A percentile compares a stretch with the other conserved stretches of the same genome.
These are phyloP conservation scores for Plasmodiophora brassicae DNA, from an alignment of 208 protist species.

Conservation along the genomic window DNA sequence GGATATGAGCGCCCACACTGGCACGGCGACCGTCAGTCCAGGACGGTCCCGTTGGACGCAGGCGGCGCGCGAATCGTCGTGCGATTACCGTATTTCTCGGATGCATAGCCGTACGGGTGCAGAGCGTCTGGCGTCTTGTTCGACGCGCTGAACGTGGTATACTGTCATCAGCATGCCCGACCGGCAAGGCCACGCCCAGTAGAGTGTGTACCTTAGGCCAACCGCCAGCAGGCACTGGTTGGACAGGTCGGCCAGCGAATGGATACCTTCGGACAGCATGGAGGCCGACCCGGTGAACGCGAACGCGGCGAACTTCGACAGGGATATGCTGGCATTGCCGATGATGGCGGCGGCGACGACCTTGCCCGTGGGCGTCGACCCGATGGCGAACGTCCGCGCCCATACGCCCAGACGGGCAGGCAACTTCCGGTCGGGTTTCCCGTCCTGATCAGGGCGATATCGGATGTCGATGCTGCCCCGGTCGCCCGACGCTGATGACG, in stretches of 20 bases:
- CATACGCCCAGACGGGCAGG: constrained; percentile 1
- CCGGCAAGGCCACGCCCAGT: too few species aligned
- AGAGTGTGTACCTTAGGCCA: not conserved
- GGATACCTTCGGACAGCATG: constrained; percentile 15
- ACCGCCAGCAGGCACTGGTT: constrained; percentile 21
- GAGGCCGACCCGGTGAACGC: constrained; percentile 12
- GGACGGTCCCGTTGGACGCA: not conserved
- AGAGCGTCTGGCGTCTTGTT: constrained; percentile 17
- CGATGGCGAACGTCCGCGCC: not conserved
- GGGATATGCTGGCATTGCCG: not conserved
- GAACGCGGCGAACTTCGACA: not conserved
- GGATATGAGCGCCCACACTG: not conserved
- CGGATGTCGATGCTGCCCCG: not conserved
- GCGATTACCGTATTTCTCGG: constrained; percentile 6
- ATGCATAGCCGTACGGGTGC: constrained; percentile 1
- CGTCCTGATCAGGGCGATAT: constrained; percentile 15
- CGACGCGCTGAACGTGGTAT: not conserved
- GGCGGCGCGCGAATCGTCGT: not conserved
- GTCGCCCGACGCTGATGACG: not conserved
- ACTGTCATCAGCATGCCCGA: not conserved
- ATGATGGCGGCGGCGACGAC: not conserved
- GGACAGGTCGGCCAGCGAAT: not conserved
- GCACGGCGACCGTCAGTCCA: too few species aligned
- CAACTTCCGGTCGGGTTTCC: not conserved
- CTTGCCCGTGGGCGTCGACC: not conserved